Evolutionary conservation across 306 rosid species (phyloP).

Genomic region (Castanea sativa): DNA sequence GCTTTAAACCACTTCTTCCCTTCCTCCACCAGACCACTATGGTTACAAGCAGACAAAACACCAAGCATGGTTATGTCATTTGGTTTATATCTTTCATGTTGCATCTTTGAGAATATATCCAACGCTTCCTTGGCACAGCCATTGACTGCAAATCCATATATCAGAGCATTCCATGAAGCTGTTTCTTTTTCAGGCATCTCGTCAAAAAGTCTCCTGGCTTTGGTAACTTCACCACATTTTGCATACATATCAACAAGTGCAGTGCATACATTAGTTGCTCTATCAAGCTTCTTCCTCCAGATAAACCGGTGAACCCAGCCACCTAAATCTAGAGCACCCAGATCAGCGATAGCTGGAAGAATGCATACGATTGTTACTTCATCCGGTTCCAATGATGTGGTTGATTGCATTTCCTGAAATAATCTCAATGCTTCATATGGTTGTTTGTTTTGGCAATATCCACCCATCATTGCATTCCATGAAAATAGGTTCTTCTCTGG

Average conservation of each 20-base stretch:
- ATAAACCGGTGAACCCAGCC: conserved; percentile 53
- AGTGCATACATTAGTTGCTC: conserved; percentile 38
- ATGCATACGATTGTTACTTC: conserved; percentile 61
- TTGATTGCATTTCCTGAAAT: conserved; percentile 49
- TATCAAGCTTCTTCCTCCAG: conserved; percentile 44
- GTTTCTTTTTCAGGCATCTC: conserved; percentile 44
- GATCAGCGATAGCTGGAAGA: conserved; percentile 70
- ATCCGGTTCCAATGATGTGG: conserved; percentile 40
- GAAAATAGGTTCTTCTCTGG: conserved; percentile 55
- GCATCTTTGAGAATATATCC: conserved; percentile 50
- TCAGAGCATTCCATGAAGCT: conserved; percentile 75
- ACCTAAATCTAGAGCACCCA: conserved; percentile 66
- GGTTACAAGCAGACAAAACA: conserved; percentile 67
- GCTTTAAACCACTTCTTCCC: conserved; percentile 58
- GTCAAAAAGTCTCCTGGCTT: conserved; percentile 46
- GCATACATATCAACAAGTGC: conserved; percentile 69
- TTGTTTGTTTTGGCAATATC: conserved; percentile 53
- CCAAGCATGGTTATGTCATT: conserved; percentile 52
- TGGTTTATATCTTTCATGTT: conserved; percentile 33
- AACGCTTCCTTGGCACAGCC: conserved; percentile 62
- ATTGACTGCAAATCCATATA: conserved; percentile 69
- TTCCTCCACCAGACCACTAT: conserved; percentile 64
- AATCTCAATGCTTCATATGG: conserved; percentile 57
- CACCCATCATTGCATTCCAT: conserved; percentile 78
- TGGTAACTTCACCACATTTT: conserved; percentile 60